Evolutionary conservation across 176 grass and related monocot genomes (phyloP).

Genomic region (Carex parvula): DNA sequence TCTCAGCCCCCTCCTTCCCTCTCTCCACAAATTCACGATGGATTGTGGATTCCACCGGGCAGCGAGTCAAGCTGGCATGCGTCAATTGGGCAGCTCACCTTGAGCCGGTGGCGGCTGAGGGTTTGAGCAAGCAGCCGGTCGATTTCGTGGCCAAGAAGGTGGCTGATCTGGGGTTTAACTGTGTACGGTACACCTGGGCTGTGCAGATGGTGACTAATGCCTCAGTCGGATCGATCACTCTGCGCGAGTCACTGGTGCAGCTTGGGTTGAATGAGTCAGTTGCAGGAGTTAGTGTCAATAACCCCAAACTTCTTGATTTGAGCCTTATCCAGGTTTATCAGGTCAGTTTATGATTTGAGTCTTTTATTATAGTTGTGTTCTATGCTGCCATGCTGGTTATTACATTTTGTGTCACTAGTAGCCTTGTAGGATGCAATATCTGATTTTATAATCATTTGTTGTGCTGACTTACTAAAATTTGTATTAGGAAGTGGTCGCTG

Average conservation of each 20-base stretch:
- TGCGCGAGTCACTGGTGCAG: conserved; percentile 58
- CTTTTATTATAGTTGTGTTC: neutral
- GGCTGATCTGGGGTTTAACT: conserved; percentile 69
- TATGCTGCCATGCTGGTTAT: neutral
- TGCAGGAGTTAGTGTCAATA: conserved; percentile 67
- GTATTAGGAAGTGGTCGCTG: conserved; percentile 63
- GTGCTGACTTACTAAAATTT: neutral
- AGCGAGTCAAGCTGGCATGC: conserved; percentile 79
- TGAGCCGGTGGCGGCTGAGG: conserved; percentile 74
- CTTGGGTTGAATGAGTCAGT: conserved; percentile 60
- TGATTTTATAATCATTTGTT: neutral
- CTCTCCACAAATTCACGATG: conserved; percentile 70
- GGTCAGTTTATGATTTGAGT: conserved; percentile 19
- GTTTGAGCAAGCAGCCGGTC: conserved; percentile 58
- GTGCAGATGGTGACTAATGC: conserved; percentile 74
- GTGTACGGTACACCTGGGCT: conserved; percentile 84
- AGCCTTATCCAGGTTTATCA: conserved; percentile 66
- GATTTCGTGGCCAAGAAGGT: conserved; percentile 53
- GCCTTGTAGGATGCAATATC: neutral
- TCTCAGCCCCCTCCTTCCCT: conserved; percentile 36
- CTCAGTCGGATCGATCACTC: conserved; percentile 54
- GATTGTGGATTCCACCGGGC: conserved; percentile 53
- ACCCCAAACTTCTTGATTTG: conserved; percentile 67
- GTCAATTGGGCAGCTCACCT: conserved; percentile 88
- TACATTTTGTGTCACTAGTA: neutral